Base-by-base conservation (phyloP, 2,329 filamentous ascomycete genomes). In the Corynespora cassiicola region DNA sequence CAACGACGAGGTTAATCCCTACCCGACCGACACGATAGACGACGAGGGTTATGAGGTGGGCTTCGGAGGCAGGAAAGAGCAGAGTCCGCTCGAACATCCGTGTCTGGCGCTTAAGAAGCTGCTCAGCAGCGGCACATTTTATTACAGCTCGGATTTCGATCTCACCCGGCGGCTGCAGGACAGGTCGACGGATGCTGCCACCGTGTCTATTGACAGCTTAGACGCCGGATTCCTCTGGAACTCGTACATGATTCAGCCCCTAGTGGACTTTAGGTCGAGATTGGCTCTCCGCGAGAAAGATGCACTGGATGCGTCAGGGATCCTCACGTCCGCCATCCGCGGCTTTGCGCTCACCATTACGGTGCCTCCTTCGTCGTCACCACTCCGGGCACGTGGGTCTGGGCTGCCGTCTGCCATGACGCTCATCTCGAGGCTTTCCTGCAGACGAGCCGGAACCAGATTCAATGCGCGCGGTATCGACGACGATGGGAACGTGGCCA, bases 391-490 rank as follows among this genome's bases (percentile, higher is more conserved):
- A 23, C 74, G 77, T 7, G 80, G 74, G 27, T 84, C 85, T 5
- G 89, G 90, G 3, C 77, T 90, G 50, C 90, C 92, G 1, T 91
- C 90, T 2, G 86, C 83, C 36, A 75, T 99, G 56, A 96, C 91
- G 1, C 77, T 97, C 15, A 94, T 97, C 46, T 97, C 94, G 2
- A 82, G 94, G 20, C 76, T 97, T 23, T 97, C 94, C 2, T 97
- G 91, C 61, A 81, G 85, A 54, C 83, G 92, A 71, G 94, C 94
- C 12, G 94, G 94, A 15, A 99, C 94, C 11, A 82, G 94, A 25
- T 99, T 97, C 76, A 97, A 97, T 66, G 87, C 92, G n/a, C 81
- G 94, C 53, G 94, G 94, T 24, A 96, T 99, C 50, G 94, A 99
- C 61, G 94, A 99, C 64, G 90, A 97, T 61, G 94, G 94, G 10